phyloP scores from a whole-genome alignment of 2,329 filamentous ascomycete genomes.

The Ustilaginoidea virens region DNA sequence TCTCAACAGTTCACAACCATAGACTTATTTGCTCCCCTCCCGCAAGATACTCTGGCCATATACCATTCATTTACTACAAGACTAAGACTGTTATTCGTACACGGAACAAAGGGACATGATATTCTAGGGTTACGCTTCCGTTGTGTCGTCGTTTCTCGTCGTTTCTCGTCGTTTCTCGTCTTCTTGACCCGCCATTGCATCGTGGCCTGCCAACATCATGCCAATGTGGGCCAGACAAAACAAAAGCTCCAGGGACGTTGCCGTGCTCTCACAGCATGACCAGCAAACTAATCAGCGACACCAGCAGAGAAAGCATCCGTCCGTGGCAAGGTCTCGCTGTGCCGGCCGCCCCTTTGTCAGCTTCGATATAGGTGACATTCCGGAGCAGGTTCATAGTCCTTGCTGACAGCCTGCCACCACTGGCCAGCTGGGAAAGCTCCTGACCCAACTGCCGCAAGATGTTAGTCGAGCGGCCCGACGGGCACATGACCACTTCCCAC shows the following conservation, averaged over 20 bases:
- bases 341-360: conserved; percentile 13
- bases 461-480: conserved; percentile 42
- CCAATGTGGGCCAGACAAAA: too few relatives aligned
- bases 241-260: not conserved
- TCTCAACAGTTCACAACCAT: too few relatives aligned
- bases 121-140: conserved; percentile 6
- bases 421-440: conserved; percentile 32
- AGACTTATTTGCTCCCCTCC: too few relatives aligned
- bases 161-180: not conserved
- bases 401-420: conserved; percentile 21
- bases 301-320: conserved; percentile 4
- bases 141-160: too few relatives aligned
- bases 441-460: conserved; percentile 36
- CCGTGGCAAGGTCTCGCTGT: conserved; percentile 6
- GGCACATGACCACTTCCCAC: conserved; percentile 69
- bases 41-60: too few relatives aligned
- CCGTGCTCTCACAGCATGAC: conserved; percentile 2
- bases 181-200: not conserved
- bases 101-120: conserved; percentile 4
- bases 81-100: too few relatives aligned
- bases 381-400: conserved; percentile 15
- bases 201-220: conserved; percentile 1
- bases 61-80: conserved; percentile 4
- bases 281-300: conserved; percentile 1
- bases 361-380: conserved; percentile 20